These are phyloP conservation scores for Torulaspora maleeae DNA, from an alignment of 805 yeast genomes.

Conservation along the genomic window DNA sequence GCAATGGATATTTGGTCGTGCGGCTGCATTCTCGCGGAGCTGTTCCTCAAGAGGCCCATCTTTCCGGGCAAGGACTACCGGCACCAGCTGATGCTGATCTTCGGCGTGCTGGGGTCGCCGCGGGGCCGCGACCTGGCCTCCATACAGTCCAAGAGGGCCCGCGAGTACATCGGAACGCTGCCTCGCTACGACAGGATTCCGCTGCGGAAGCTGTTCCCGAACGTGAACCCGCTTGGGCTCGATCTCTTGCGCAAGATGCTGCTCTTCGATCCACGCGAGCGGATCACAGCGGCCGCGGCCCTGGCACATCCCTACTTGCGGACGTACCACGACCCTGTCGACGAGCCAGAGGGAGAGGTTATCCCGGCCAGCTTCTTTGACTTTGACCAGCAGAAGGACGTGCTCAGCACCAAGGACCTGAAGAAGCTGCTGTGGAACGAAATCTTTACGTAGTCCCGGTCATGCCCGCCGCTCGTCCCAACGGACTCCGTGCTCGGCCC, in stretches of 20 bases:
- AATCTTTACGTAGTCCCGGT: constrained; percentile 38
- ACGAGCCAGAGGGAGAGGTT: constrained; percentile 82
- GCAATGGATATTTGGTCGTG: constrained; percentile 97
- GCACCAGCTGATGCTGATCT: constrained; percentile 79
- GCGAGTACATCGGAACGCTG: constrained; percentile 77
- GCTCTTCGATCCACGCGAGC: constrained; percentile 74
- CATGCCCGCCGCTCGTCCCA: neutral
- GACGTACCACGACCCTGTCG: constrained; percentile 91
- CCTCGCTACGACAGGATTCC: constrained; percentile 49
- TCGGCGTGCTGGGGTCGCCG: constrained; percentile 87
- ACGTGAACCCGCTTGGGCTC: constrained; percentile 60
- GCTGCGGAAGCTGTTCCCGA: constrained; percentile 37
- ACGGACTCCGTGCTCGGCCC: neutral
- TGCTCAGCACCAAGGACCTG: constrained; percentile 67
- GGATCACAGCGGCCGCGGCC: constrained; percentile 83
- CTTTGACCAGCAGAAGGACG: constrained; percentile 80
- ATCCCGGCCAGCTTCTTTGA: constrained; percentile 85
- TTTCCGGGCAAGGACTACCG: constrained; percentile 95
- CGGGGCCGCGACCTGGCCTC: constrained; percentile 68
- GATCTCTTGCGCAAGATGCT: constrained; percentile 65
- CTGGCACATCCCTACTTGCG: constrained; percentile 78
- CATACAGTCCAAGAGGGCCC: constrained; percentile 75
- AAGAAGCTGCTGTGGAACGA: constrained; percentile 76
- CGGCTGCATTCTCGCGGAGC: constrained; percentile 91
- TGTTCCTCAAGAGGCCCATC: constrained; percentile 78